These are phyloP conservation scores for Hemileccinum rubropunctum DNA, from an alignment of 768 basidiomycete genomes.

Conservation along the genomic window DNA sequence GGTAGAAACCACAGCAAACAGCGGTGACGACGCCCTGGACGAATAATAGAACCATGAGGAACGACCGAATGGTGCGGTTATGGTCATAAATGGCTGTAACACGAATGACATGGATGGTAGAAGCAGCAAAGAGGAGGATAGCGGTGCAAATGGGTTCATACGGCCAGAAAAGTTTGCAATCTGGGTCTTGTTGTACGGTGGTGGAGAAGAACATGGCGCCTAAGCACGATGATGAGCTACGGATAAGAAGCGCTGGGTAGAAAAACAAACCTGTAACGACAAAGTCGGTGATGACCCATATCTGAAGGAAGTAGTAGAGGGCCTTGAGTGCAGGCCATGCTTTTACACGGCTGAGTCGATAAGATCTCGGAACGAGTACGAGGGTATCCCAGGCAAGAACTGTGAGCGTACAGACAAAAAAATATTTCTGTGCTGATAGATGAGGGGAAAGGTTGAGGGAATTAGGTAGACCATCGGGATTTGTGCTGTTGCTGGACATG, in stretches of 20 bases:
- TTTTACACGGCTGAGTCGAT: constrained; percentile 59
- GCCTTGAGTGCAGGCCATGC: constrained; percentile 78
- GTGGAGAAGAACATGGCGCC: constrained; percentile 86
- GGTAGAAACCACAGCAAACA: constrained; percentile 75
- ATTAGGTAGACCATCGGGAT: too few relatives aligned
- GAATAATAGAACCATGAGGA: constrained; percentile 59
- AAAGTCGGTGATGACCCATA: constrained; percentile 81
- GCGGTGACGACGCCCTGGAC: constrained; percentile 72
- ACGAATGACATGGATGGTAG: constrained; percentile 76
- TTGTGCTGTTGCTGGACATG: constrained; percentile 18
- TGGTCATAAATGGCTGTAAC: constrained; percentile 75
- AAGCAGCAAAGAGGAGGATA: constrained; percentile 64
- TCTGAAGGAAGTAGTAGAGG: constrained; percentile 68
- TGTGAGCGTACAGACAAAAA: constrained; percentile 85
- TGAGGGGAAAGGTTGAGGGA: constrained; percentile 76
- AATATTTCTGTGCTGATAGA: constrained; percentile 84
- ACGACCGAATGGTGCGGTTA: constrained; percentile 47
- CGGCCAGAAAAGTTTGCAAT: constrained; percentile 70
- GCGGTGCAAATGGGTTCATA: constrained; percentile 88
- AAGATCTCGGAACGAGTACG: constrained; percentile 77
- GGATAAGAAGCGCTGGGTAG: background rate
- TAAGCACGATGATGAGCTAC: constrained; percentile 26
- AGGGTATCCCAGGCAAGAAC: constrained; percentile 90
- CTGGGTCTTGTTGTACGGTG: constrained; percentile 49
- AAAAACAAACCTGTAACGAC: constrained; percentile 57